Evolutionary conservation across 345 rosid species (phyloP).

Genomic region (Anacardium occidentale): DNA sequence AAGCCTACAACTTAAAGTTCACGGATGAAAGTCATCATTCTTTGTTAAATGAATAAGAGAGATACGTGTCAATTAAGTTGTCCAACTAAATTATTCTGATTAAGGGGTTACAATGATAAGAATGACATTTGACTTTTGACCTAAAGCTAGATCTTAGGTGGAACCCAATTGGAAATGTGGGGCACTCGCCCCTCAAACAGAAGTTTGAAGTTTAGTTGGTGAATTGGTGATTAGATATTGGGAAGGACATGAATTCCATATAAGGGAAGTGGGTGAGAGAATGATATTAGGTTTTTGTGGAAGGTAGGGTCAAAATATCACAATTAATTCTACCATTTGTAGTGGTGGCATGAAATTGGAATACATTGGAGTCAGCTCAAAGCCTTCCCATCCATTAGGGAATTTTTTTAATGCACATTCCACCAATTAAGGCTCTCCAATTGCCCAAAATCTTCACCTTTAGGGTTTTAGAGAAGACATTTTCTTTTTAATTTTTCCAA

Average conservation of each 20-base stretch:
- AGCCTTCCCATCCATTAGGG: constrained; percentile 27
- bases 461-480: constrained; percentile 4
- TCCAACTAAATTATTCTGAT: constrained; percentile 22
- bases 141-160: constrained; percentile 30
- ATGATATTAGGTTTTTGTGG: constrained; percentile 41
- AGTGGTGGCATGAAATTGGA: constrained; percentile 33
- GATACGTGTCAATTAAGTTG: neutral
- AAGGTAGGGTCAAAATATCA: constrained; percentile 54
- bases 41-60: neutral
- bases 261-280: constrained; percentile 43
- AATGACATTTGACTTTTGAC: constrained; percentile 43
- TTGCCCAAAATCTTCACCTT: neutral
- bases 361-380: constrained; percentile 33
- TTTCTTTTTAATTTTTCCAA: constrained; percentile 3
- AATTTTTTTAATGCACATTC: constrained; percentile 30
- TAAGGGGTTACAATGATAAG: constrained; percentile 27
- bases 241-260: constrained; percentile 37
- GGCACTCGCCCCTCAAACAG: constrained; percentile 14
- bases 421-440: constrained; percentile 51
- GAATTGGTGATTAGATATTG: constrained; percentile 45
- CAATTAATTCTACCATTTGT: constrained; percentile 34
- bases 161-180: constrained; percentile 33
- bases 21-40: neutral
- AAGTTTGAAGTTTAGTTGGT: constrained; percentile 30
- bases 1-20: constrained; percentile 13